Evolutionary conservation across 805 yeast species (phyloP).

Genomic region (Suhomyces xylopsoci): DNA sequence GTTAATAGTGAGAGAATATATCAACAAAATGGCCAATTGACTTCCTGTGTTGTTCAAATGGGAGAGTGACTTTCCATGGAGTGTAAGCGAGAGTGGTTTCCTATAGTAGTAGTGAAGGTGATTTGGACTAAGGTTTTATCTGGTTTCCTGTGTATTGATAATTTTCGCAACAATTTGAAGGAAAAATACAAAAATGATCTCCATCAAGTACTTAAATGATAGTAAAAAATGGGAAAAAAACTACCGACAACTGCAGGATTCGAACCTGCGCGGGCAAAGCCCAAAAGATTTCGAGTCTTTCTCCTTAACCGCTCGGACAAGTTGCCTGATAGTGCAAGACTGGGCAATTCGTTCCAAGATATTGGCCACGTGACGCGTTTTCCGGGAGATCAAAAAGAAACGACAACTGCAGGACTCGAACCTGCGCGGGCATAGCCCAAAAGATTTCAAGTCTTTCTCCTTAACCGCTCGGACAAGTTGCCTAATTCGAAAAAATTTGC

Average conservation of each 20-base stretch:
- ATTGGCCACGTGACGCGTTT: not conserved
- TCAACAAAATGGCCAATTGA: too few species aligned
- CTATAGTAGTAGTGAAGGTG: too few species aligned
- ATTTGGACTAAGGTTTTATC: too few species aligned
- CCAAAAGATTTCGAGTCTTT: conserved; percentile 15
- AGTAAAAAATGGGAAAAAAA: not conserved
- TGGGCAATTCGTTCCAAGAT: not conserved
- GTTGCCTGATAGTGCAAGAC: conserved; percentile 7
- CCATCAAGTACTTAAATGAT: not conserved
- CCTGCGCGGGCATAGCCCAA: conserved; percentile 17
- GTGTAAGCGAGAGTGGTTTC: too few species aligned
- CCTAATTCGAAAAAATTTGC: conserved; percentile 1
- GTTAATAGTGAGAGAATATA: too few species aligned
- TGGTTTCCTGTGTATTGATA: too few species aligned
- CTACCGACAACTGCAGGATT: conserved; percentile 14
- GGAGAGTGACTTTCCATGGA: too few species aligned
- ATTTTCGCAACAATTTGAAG: not conserved
- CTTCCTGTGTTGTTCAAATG: too few species aligned
- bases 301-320: conserved; percentile 17
- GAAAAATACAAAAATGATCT: not conserved
- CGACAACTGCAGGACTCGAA: conserved; percentile 17
- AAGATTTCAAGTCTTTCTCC: conserved; percentile 15
- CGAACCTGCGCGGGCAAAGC: conserved; percentile 17
- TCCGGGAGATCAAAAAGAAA: not conserved
- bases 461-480: conserved; percentile 16